These are phyloP conservation scores for Meyerozyma athensensis DNA, from an alignment of 1,139 yeast genomes.

Conservation along the genomic window DNA sequence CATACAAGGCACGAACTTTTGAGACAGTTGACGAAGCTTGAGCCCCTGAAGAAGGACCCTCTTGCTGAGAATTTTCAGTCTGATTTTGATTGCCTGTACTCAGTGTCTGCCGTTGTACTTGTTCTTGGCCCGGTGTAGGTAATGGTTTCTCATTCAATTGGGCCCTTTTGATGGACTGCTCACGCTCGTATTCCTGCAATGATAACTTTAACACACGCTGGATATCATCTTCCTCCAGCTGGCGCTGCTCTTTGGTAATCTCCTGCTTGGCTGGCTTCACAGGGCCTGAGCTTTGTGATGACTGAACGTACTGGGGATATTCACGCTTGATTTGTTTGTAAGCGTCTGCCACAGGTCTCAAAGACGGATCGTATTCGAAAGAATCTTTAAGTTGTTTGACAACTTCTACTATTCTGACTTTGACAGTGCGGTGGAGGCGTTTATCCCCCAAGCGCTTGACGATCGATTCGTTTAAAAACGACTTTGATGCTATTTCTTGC, in stretches of 20 bases:
- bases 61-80: slow-evolving; percentile 4
- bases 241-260: slow-evolving; percentile 44
- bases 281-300: slow-evolving; percentile 27
- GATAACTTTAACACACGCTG: slow-evolving; percentile 77
- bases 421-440: slow-evolving; percentile 63
- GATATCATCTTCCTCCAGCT: slow-evolving; percentile 73
- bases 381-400: slow-evolving; percentile 58
- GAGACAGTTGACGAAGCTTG: slow-evolving; percentile 49
- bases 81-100: slow-evolving; percentile 10
- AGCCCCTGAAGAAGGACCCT: slow-evolving; percentile 5
- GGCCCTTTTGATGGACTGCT: slow-evolving; percentile 27
- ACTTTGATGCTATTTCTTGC: slow-evolving; percentile 71
- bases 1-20: slow-evolving; percentile 82
- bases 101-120: slow-evolving; percentile 5
- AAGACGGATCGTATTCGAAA: slow-evolving; percentile 67
- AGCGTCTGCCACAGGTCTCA: slow-evolving; percentile 65
- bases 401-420: slow-evolving; percentile 60
- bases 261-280: slow-evolving; percentile 58
- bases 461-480: slow-evolving; percentile 54
- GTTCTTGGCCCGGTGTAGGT: slow-evolving; percentile 5
- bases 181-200: slow-evolving; percentile 55
- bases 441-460: slow-evolving; percentile 52
- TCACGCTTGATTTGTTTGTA: slow-evolving; percentile 39
- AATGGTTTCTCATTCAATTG: slow-evolving; percentile 18
- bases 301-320: slow-evolving; percentile 41